Base-by-base conservation (phyloP, 495 filamentous ascomycete species). In the Hypoxylon subgilvum region DNA sequence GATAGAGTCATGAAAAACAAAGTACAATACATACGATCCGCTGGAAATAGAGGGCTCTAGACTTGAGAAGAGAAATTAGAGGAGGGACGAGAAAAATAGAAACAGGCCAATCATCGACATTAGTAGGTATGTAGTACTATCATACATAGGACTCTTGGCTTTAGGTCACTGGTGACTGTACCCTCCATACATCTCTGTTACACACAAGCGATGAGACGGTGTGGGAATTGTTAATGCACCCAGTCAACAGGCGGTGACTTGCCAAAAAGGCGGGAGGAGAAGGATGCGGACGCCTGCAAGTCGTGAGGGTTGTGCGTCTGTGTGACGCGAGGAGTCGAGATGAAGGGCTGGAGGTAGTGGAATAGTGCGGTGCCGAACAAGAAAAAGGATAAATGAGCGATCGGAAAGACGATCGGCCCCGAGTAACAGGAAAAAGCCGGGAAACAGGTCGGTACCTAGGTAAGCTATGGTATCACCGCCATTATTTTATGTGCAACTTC, bases 401-500 rank as follows among this genome's bases (percentile, higher is more conserved):
- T 8, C 38, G 18, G 38, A 41, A 10, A 2, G 38, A 7, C 13
- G 14, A 16, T 14, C 35, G 14, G 17, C 9, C 5, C 18, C 23
- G 23, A 8, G 23, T 27, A 27, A 8, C 23, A 3, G 8, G n/a
- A 4, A 34, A 3, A 34, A 10, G 31, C 54, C 21, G 43, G 25
- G 34, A 44, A 22, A 14, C n/a, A 16, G 23, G 13, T 40, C 12
- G 32, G 42, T 53, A 45, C 30, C 17, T 45, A 18, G n/a, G 17
- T 36, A 36, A 14, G 14, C 10, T 18, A 17, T 7, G 5, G 4
- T 39, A 30, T 30, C 10, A 30, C 2, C 13, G 14, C 5, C 36
- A 21, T 39, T 16, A 9, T 17, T n/a, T 25, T 28, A 4, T 45
- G 59, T 57, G 23, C 47, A 32, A 52, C 53, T 21, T 43, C 46